These are phyloP conservation scores for Saccharomycopsis babjevae DNA, from an alignment of 805 yeast genomes.

Conservation along the genomic window DNA sequence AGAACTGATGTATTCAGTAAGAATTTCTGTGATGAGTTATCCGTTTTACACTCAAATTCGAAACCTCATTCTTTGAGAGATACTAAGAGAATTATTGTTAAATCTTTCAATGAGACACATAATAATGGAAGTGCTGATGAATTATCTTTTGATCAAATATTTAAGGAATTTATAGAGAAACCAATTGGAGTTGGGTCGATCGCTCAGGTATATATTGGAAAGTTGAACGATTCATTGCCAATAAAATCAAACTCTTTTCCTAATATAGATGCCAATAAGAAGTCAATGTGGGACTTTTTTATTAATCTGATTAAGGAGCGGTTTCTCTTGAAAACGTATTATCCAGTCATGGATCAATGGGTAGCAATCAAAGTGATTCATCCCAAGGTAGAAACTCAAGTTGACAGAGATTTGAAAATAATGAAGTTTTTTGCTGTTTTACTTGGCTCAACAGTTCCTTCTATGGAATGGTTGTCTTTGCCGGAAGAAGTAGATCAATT, in stretches of 20 bases:
- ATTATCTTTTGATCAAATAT: conserved; percentile 52
- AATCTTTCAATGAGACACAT: conserved; percentile 41
- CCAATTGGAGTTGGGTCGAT: conserved; percentile 98
- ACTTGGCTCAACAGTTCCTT: conserved; percentile 61
- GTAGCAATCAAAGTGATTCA: conserved; percentile 92
- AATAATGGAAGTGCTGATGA: conserved; percentile 4
- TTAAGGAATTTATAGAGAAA: conserved; percentile 60
- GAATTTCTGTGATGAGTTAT: conserved; percentile 67
- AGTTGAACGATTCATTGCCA: conserved; percentile 31
- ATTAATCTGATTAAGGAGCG: conserved; percentile 24
- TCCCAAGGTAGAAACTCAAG: conserved; percentile 66
- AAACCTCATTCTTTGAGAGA: conserved; percentile 54
- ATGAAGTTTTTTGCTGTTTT: conserved; percentile 71
- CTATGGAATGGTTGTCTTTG: conserved; percentile 94
- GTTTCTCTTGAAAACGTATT: conserved; percentile 18
- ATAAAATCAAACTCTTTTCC: conserved; percentile 27
- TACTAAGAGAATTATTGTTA: conserved; percentile 49
- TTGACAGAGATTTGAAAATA: conserved; percentile 71
- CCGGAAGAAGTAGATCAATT: conserved; percentile 93
- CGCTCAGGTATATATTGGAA: conserved; percentile 87
- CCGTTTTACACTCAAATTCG: conserved; percentile 74
- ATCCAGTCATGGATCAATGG: conserved; percentile 35
- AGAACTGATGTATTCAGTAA: conserved; percentile 85
- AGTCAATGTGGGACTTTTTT: conserved; percentile 11
- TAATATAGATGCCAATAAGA: conserved; percentile 27